phyloP scores from a whole-genome alignment of 768 basidiomycete genomes.

The Naematelia encephala region DNA sequence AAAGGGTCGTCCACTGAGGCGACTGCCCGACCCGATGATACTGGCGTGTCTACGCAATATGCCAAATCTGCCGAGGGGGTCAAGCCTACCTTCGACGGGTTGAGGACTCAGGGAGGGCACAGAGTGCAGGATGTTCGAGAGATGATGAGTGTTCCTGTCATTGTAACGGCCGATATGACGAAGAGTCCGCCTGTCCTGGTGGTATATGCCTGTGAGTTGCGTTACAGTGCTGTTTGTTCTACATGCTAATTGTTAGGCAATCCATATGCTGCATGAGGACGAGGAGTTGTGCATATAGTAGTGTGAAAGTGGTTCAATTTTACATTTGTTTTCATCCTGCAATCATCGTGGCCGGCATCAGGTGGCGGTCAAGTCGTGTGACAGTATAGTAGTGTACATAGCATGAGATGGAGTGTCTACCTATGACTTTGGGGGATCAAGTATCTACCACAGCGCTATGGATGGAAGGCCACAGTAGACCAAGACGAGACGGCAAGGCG shows the following conservation, averaged over 20 bases:
- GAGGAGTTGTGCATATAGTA: neutral
- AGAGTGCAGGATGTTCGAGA: conserved; percentile 93
- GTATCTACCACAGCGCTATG: neutral
- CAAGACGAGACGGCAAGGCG: neutral
- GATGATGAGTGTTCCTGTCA: conserved; percentile 89
- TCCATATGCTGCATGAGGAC: neutral
- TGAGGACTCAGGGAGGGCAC: conserved; percentile 73
- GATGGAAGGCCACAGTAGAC: neutral
- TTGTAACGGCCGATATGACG: conserved; percentile 88
- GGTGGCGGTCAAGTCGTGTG: no score
- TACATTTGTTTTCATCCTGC: neutral
- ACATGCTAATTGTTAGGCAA: neutral
- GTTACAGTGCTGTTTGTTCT: neutral
- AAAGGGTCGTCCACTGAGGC: conserved; percentile 86
- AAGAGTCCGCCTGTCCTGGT: conserved; percentile 95
- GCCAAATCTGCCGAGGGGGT: conserved; percentile 63
- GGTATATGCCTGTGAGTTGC: conserved; percentile 67
- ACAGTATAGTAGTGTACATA: neutral
- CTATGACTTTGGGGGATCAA: no score
- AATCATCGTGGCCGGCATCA: neutral
- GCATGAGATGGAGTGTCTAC: neutral
- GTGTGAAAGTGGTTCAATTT: neutral
- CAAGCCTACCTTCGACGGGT: conserved; percentile 76
- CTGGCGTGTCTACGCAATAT: conserved; percentile 68
- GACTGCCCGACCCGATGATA: conserved; percentile 53